Base-by-base conservation (phyloP, 1,284 basidiomycete species). In the Ustilago lituana region DNA sequence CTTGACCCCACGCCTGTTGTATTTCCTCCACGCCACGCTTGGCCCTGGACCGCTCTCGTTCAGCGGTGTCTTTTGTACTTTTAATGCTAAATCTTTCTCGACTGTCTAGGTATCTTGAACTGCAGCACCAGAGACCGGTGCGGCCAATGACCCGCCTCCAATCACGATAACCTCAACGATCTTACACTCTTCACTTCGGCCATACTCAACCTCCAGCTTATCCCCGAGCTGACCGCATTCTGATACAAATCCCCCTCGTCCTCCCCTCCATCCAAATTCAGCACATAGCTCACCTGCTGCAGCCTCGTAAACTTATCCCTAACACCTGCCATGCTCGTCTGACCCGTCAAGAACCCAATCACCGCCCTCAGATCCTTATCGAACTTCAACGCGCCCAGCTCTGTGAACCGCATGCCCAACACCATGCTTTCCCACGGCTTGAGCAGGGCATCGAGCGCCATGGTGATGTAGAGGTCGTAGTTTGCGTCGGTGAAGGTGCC, bases 321-420 rank as follows among this genome's bases (percentile, higher is more conserved):
- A 2, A 84, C 48, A 11, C n/a, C n/a, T n/a, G 93, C 92, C 80
- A 93, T 92, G 1, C 87, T 86, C 5, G 91, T 92, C 79, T 96
- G 94, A 1, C 89, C 88, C 0, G 91, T 89, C 15, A 99, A 86
- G 82, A 91, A 93, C 2, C 88, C 87, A 12, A 88, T 89, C 60
- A 98, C 87, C 2, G 91, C 87, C 31, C 96, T 87, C 35, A 98
- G 84, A 81, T 99, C 96, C 26, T 91, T 89, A 78, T 99, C 96
- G 81, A 97, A 96, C 14, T 93, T 90, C 61, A 98, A 90, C 2
- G 94, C 94, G n/a, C 96, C 96, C 48, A 98, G 87, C 91, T 98
- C 95, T 12, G 91, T 91, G 80, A 92, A 98, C 78, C 88, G 89
- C 82, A 96, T 87, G 2, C 87, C 86, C 76, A 90, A 85, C 20